Evolutionary conservation across 192 early-diverging fungal genomes (phyloP), one percentile per base, ranked within the genome.

Genomic region (Cladochytrium replicatum): DNA sequence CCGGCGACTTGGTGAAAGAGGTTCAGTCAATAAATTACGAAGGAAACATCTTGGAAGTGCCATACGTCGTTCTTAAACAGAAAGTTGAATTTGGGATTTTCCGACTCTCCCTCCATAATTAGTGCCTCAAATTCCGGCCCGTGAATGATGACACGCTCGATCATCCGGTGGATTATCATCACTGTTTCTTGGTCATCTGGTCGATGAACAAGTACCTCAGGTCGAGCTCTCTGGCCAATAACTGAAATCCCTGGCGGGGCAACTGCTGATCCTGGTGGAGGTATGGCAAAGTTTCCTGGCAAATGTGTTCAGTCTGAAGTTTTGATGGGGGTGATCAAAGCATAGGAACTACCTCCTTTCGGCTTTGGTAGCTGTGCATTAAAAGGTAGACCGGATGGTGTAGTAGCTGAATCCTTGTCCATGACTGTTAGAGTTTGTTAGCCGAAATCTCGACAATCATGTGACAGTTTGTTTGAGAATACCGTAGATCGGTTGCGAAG

Each of bases 121-220:
- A 68, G 22, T 6, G 68, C 66, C 63, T 88, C 90, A 55, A 96
- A 93, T 17, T 44, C 57, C 4, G 80, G 76, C 0, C 93, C 93
- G 58, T 81, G 64, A 32, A 66, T 57, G 1, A 92, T 41, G 0
- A 90, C 83, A 31, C 85, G 78, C 56, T 93, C 88, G 4, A 90
- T 71, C 19, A 80, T 80, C 44, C 88, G 82, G 70, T 97, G 89
- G 30, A 97, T 93, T 34, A 80, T 61, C 28, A 72, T 68, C 15
- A 72, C 43, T 4, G 72, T 46, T 23, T 61, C 68, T 0, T 32
- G 52, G 58, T 87, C 72, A 15, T 50, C 52, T 6, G 90, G 90
- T 22, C 70, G 64, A 0, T 29, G 32, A 2, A 91, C 85, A 6
- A 63, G 71, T 2, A 90, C 78, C 57, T 90, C 88, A 21, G 65